Base-by-base conservation (phyloP, 1,284 basidiomycete species). In the Boletus hoseneyae region DNA sequence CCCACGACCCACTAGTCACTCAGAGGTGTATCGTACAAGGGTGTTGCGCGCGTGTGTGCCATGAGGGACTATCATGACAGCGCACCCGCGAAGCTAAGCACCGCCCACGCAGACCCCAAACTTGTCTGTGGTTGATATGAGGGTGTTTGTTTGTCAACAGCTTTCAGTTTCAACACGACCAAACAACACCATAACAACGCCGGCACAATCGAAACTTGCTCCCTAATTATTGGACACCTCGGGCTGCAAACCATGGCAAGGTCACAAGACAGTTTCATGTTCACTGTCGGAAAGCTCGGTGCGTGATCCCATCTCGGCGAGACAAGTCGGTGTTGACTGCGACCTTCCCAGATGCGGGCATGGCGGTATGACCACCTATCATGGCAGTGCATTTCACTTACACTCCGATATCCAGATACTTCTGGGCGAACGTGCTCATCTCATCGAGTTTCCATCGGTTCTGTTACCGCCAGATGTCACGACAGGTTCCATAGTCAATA, bases 401-500 rank as follows among this genome's bases (percentile, higher is more conserved):
- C 16, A n/a, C 11, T 30, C 16, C 34, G 13, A 36, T 21, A 11
- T 25, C 44, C 65, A 92, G 90, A 95, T 95, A 57, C 79, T 96
- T 9, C 80, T 96, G 5, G 93, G 93, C 7, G 91, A 94, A 65
- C 82, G 92, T 39, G 93, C 93, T 6, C 93, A 97, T 64, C 77
- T 96, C 32, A 95, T 97, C 63, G 94, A 97, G 70, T 97, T 97
- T 67, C 94, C 94, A 1, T 97, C 94, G 0, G 77, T 97, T 23
- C 79, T 97, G 2, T 75, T 97, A 11, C 94, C 93, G 3, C 89
- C 93, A 0, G 93, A 93, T 15, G 86, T 91, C 2, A 85, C 88
- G 4, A 83, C 93, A 0, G 94, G 94, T 9, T 96, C 93, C n/a
- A 97, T 97, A 58, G 90, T 97, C 59, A 96, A 93, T 64, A 97